phyloP scores from a whole-genome alignment of 768 basidiomycete genomes.

The Podaxis sp. region DNA sequence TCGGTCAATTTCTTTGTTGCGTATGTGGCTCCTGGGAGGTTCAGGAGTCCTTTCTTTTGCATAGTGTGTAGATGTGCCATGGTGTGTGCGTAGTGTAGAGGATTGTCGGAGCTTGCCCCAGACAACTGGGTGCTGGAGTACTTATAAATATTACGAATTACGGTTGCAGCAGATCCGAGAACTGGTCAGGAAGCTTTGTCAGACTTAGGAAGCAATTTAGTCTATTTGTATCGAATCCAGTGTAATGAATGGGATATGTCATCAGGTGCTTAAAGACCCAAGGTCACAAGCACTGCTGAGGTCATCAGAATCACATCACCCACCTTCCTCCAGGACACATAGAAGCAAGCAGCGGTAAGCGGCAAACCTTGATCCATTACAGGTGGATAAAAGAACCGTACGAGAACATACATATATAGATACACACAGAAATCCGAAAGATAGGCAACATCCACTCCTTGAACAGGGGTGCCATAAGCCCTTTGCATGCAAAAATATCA shows the following conservation, averaged over 20 bases:
- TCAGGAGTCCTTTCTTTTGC: slow-evolving; percentile 37
- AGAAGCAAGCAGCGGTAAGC: too few relatives aligned
- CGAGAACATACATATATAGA: too few relatives aligned
- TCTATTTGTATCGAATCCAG: too few relatives aligned
- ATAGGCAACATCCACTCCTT: neutral
- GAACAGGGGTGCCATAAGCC: neutral
- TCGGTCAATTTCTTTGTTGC: slow-evolving; percentile 42
- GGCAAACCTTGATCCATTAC: too few relatives aligned
- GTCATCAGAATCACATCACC: neutral
- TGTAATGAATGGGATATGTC: neutral
- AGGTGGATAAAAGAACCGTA: too few relatives aligned
- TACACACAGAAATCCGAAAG: neutral
- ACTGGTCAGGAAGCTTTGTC: neutral
- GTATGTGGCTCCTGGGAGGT: slow-evolving; percentile 45
- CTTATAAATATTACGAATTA: neutral
- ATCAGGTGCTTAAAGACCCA: neutral
- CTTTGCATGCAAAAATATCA: neutral
- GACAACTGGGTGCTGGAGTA: neutral
- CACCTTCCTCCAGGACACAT: neutral
- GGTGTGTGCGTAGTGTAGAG: neutral
- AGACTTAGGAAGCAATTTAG: neutral
- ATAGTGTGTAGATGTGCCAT: slow-evolving; percentile 2
- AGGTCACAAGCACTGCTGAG: neutral
- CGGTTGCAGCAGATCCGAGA: neutral
- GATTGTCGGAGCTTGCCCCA: neutral